Evolutionary conservation across 768 basidiomycete genomes (phyloP).

Genomic region (Strobilomyces echinocephalus): DNA sequence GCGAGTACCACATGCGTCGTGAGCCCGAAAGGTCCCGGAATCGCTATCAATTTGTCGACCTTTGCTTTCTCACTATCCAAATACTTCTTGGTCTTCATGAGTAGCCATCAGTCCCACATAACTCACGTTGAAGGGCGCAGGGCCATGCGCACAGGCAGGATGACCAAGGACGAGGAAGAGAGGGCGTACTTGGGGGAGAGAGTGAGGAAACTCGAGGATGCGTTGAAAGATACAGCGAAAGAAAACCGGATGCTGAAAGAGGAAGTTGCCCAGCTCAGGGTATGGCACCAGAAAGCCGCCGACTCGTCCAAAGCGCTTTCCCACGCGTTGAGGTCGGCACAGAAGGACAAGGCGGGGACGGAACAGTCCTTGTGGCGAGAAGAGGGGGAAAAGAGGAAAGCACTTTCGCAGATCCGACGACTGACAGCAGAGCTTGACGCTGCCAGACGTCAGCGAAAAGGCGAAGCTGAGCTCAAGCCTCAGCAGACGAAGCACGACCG

Average conservation of each 20-base stretch:
- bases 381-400: constrained; percentile 23
- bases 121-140: no score
- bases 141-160: no score
- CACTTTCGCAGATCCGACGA: constrained; percentile 11
- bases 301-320: constrained; percentile 11
- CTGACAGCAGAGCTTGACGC: constrained; percentile 11
- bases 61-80: no score
- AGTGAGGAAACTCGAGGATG: constrained; percentile 24
- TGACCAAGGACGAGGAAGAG: no score
- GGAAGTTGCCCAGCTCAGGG: constrained; percentile 14
- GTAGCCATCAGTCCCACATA: no score
- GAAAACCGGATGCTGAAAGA: constrained; percentile 19
- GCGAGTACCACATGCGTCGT: no score
- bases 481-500: constrained; percentile 21
- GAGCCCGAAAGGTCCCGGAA: no score
- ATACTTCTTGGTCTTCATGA: no score
- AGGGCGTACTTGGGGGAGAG: no score
- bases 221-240: no score
- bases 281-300: background rate
- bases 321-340: constrained; percentile 16
- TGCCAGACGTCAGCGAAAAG: constrained; percentile 20
- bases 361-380: constrained; percentile 21
- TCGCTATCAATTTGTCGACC: no score
- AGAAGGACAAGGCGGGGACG: constrained; percentile 10
- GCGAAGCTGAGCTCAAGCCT: constrained; percentile 23